Percentiles rank a stretch among this genome's conserved stretches.
Conservation (phyloP, 164 flowering plant genomes). For the Vitis cinerea region DNA sequence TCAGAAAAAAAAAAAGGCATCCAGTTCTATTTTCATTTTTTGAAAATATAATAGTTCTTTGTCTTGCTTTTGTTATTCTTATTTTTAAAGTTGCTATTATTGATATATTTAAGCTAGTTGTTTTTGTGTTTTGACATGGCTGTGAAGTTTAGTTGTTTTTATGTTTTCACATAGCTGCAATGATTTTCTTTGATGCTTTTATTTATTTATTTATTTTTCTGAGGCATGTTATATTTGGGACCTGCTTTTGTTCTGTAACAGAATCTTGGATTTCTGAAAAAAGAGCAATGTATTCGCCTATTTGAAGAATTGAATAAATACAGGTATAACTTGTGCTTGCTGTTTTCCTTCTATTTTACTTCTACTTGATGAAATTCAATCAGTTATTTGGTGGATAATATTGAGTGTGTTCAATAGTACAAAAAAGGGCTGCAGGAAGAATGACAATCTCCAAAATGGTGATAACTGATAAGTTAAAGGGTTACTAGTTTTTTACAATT, state of each 20-base stretch:
- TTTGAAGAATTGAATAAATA: constrained; percentile 81
- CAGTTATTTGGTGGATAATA: too few relatives aligned
- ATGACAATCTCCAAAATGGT: too few relatives aligned
- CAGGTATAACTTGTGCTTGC: constrained; percentile 44
- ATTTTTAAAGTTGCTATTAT: background rate
- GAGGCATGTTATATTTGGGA: background rate
- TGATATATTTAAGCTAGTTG: background rate
- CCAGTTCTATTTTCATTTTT: too few relatives aligned
- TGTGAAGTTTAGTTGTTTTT: background rate
- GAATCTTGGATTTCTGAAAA: constrained; percentile 55
- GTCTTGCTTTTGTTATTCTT: too few relatives aligned
- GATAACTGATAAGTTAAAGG: too few relatives aligned
- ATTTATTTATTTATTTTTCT: background rate
- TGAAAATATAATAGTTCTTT: too few relatives aligned
- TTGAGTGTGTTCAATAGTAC: too few relatives aligned
- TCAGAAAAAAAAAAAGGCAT: too few relatives aligned
- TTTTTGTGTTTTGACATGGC: too few relatives aligned
- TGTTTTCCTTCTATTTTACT: background rate
- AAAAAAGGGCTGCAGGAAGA: too few relatives aligned
- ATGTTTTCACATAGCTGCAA: background rate
- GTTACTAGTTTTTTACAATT: too few relatives aligned
- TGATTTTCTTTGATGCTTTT: background rate
- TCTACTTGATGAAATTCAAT: background rate
- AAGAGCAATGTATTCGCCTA: constrained; percentile 65
- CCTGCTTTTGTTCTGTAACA: constrained; percentile 24